A percentile compares a stretch with the other conserved stretches of the same genome.
Conservation (phyloP, 1,139 yeast species). For the Suhomyces ambrosiae region DNA sequence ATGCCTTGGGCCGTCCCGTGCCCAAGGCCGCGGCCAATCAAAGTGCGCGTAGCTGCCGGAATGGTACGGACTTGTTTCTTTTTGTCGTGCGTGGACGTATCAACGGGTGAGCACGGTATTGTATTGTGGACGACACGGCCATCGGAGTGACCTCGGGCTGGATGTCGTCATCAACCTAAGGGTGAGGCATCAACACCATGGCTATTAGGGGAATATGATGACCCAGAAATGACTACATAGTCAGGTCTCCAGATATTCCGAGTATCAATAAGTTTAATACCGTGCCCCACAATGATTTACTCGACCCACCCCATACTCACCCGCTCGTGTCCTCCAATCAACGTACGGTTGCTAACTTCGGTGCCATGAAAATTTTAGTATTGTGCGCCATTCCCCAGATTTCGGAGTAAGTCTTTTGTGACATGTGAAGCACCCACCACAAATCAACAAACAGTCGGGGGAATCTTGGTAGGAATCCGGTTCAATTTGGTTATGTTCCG, state of each 20-base stretch:
- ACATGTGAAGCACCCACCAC: slow-evolving; percentile 14
- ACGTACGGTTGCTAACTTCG: slow-evolving; percentile 2
- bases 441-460: too few relatives aligned
- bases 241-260: neutral
- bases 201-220: too few relatives aligned
- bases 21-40: slow-evolving; percentile 13
- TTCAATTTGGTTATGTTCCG: too few relatives aligned
- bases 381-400: slow-evolving; percentile 21
- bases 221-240: too few relatives aligned
- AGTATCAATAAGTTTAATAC: too few relatives aligned
- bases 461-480: too few relatives aligned
- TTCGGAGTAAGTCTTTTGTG: slow-evolving; percentile 19
- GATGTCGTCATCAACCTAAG: neutral
- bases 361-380: slow-evolving; percentile 5
- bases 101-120: slow-evolving; percentile 5
- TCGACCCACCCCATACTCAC: slow-evolving; percentile 1
- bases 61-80: slow-evolving; percentile 14
- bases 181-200: neutral
- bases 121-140: neutral
- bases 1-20: slow-evolving; percentile 11
- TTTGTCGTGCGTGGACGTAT: slow-evolving; percentile 9
- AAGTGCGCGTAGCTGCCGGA: slow-evolving; percentile 12
- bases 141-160: slow-evolving; percentile 4
- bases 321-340: slow-evolving; percentile 6
- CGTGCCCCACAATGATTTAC: neutral